phyloP scores from a whole-genome alignment of 257 asterid species.

The Scutellaria galericulata region DNA sequence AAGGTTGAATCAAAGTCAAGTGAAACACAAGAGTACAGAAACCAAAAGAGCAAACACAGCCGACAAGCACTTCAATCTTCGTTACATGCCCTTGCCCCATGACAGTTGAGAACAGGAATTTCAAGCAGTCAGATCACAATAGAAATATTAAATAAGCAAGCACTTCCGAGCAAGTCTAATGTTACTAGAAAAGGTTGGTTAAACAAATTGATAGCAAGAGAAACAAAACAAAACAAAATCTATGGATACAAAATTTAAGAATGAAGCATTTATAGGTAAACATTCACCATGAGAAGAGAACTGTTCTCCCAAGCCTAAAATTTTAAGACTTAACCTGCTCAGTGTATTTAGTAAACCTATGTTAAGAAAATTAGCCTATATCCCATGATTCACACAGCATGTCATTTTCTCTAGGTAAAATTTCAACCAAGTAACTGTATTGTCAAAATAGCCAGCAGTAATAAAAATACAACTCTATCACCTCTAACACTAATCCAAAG shows the following conservation, averaged over 20 bases:
- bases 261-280: constrained; percentile 10
- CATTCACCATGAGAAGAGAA: neutral
- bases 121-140: neutral
- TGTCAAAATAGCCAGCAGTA: neutral
- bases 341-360: neutral
- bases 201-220: constrained; percentile 24
- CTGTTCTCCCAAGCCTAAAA: neutral
- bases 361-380: neutral
- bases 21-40: neutral
- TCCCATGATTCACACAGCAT: constrained; percentile 4
- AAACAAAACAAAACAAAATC: neutral
- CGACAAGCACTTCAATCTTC: neutral
- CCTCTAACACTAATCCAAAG: neutral
- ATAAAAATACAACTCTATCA: neutral
- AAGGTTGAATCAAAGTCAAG: constrained; percentile 3
- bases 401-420: neutral
- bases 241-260: neutral
- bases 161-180: constrained; percentile 19
- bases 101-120: neutral
- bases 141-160: constrained; percentile 21
- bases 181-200: neutral
- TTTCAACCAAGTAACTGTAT: constrained; percentile 7
- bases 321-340: neutral
- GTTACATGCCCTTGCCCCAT: neutral
- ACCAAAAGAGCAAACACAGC: neutral